A percentile compares a stretch with the other conserved stretches of the same genome.
phyloP scores from a whole-genome alignment of 129 eudicot species.

The Helichrysum umbraculigerum region DNA sequence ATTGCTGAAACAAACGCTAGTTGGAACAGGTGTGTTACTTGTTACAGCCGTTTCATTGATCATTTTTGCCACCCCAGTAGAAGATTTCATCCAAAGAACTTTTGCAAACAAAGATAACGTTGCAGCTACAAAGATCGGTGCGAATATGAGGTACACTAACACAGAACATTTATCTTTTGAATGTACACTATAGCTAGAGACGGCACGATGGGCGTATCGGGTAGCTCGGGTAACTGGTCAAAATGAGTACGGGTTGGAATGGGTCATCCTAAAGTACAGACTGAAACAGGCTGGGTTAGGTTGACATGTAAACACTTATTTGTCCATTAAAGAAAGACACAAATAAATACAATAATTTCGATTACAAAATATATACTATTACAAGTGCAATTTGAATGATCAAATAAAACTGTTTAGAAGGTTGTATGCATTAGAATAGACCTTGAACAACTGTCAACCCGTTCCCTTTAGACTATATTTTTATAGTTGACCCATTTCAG shows the following conservation, averaged over 20 bases:
- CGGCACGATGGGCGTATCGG: not conserved
- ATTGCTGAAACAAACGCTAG: slow-evolving; percentile 94
- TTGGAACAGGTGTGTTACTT: slow-evolving; percentile 88
- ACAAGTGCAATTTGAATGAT: not conserved
- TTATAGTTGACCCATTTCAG: not conserved
- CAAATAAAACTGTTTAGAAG: not conserved
- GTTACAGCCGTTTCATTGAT: slow-evolving; percentile 78
- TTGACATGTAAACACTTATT: not conserved
- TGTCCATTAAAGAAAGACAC: not conserved
- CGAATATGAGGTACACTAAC: slow-evolving; percentile 53
- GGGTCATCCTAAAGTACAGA: not conserved
- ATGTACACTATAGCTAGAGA: not conserved
- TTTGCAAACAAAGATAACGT: slow-evolving; percentile 43
- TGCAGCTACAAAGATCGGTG: slow-evolving; percentile 48
- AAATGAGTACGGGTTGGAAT: not conserved
- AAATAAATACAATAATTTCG: not conserved
- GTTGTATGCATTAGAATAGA: not conserved
- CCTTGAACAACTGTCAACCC: not conserved
- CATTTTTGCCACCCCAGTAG: slow-evolving; percentile 87
- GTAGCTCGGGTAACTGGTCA: not conserved
- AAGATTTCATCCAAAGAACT: slow-evolving; percentile 65
- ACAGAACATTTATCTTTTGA: not conserved
- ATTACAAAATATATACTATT: not conserved
- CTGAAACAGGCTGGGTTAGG: not conserved
- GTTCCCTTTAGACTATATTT: not conserved